phyloP scores from a whole-genome alignment of 1,284 basidiomycete genomes.

The Ganoderma lucidum region DNA sequence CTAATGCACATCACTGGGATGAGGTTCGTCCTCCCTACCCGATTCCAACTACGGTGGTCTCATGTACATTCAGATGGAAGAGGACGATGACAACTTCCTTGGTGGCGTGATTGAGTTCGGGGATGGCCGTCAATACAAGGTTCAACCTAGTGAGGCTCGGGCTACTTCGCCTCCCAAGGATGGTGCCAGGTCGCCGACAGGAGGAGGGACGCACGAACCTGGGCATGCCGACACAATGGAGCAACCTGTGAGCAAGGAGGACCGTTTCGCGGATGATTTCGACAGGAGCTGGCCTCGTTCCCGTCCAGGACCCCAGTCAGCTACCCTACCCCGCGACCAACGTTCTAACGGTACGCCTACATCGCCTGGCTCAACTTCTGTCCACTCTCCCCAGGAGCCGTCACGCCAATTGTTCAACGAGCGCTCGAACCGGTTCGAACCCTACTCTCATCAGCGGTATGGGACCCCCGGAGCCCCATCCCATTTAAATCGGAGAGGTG shows the following conservation, averaged over 20 bases:
- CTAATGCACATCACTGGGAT: conserved; percentile 95
- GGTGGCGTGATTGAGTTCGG: conserved; percentile 93
- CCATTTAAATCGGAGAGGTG: conserved; percentile 48
- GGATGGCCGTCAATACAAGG: conserved; percentile 88
- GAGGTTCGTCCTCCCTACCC: conserved; percentile 67
- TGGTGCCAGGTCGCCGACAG: conserved; percentile 18
- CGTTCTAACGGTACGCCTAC: conserved; percentile 46
- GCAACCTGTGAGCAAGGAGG: conserved; percentile 71
- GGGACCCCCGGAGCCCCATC: conserved; percentile 45
- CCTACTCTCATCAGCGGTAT: conserved; percentile 59
- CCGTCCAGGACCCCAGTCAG: conserved; percentile 45
- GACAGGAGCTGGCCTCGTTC: conserved; percentile 91
- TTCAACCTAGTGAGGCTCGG: conserved; percentile 58
- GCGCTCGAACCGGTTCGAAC: conserved; percentile 85
- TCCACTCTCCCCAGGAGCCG: conserved; percentile 58
- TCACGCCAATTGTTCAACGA: conserved; percentile 90
- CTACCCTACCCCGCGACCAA: conserved; percentile 51
- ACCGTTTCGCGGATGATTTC: conserved; percentile 88
- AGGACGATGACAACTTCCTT: conserved; percentile 91
- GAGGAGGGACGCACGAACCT: conserved; percentile 19
- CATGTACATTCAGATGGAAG: conserved; percentile 69
- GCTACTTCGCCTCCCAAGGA: conserved; percentile 29
- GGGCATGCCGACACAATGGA: conserved; percentile 29
- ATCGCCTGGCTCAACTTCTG: conserved; percentile 49
- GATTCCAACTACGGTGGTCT: conserved; percentile 14